Base-by-base conservation (phyloP, 2,329 filamentous ascomycete genomes). In the Aspergillus nomiae region DNA sequence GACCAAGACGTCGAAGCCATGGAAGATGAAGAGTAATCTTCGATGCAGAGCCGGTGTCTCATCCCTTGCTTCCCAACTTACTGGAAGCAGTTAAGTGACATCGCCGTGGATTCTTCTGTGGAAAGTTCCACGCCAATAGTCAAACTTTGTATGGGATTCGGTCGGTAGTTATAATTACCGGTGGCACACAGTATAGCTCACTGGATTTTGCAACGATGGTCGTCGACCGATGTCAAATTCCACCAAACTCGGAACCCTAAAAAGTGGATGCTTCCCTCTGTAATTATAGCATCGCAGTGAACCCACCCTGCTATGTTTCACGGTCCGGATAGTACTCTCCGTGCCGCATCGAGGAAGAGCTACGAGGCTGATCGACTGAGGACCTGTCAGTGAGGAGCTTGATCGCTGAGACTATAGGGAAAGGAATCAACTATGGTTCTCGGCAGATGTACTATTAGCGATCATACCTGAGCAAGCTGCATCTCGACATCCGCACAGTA, bases 91-190 rank as follows among this genome's bases (percentile, higher is more conserved):
- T 34, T 36, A 54, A 54, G 30, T 34, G 28, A n/a, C 16, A 16
- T 14, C 24, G 11, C 24, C 24, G 56, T 46, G 46, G 54, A 50
- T 28, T 16, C 19, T 53, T 43, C 56, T n/a, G 34, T 53, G 46
- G 57, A 59, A 59, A 38, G 26, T 59, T 53, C 46, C 19, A 59
- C 57, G n/a, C 45, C 34, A 34, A 53, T 32, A 32, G 19, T 24
- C 46, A 53, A 54, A 59, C 51, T 38, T 38, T 55, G 34, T 26
- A 30, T 14, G 34, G 34, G 14, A 53, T 34, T 21, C 34, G 51
- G 16, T 7, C 30, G 30, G 19, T 4, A 50, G 16, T 16, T 24
- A 21, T 34, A 34, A 36, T 54, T 6, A 11, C 51, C 51, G 51
- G 51, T 24, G 21, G 21, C 21, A 24, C 21, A 24, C 21, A 24